These are phyloP conservation scores for Saccharomyces kudriavzevii DNA, from an alignment of 805 yeast genomes.

Conservation along the genomic window DNA sequence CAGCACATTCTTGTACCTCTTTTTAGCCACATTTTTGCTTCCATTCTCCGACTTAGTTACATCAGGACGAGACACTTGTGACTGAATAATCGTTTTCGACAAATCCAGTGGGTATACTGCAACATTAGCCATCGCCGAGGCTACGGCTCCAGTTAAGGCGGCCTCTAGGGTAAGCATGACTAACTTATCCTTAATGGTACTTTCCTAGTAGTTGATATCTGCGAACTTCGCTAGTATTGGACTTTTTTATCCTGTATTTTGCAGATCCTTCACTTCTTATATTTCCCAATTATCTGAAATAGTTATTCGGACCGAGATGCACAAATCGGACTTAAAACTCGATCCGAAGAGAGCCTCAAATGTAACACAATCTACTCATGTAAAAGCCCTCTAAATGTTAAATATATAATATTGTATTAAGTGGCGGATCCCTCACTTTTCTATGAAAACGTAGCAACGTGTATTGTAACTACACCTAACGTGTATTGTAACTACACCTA, in stretches of 20 bases:
- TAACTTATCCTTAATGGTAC: not conserved
- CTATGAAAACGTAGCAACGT: not conserved
- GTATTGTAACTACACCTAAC: not conserved
- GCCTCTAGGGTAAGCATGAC: constrained; percentile 51
- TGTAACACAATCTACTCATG: not conserved
- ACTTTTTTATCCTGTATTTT: not conserved
- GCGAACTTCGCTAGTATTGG: not conserved
- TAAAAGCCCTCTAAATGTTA: not conserved
- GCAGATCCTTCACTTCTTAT: not conserved
- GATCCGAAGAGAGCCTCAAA: not conserved
- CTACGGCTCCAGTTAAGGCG: constrained; percentile 76
- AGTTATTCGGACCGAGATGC: not conserved
- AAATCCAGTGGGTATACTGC: constrained; percentile 76
- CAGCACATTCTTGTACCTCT: constrained; percentile 45
- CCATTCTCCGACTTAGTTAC: constrained; percentile 1
- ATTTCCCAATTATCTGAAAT: not conserved
- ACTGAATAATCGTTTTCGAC: constrained; percentile 68
- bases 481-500: not conserved
- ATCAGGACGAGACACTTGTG: constrained; percentile 37
- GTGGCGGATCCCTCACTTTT: not conserved
- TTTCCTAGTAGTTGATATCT: not conserved
- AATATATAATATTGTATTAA: not conserved
- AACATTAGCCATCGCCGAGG: constrained; percentile 72
- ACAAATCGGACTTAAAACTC: not conserved
- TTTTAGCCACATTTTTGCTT: not conserved